phyloP scores from a whole-genome alignment of 352 stramenopile genomes.

The Phytophthora macrochlamydospora region DNA sequence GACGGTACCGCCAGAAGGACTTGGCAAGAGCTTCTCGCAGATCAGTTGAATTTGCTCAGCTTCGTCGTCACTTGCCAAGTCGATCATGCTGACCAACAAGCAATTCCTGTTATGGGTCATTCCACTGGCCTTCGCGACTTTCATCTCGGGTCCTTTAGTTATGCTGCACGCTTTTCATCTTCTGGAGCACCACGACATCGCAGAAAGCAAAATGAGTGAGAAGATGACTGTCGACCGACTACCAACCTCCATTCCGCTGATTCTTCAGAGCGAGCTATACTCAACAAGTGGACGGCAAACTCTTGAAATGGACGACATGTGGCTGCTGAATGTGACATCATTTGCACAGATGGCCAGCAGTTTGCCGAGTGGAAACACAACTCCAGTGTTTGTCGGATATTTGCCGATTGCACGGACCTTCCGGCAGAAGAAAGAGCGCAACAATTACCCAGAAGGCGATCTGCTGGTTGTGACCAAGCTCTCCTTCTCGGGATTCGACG shows the following conservation, averaged over 20 bases:
- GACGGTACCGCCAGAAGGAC: no score
- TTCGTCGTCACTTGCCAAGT: not conserved
- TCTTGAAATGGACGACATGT: slow-evolving; percentile 17
- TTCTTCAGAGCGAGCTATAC: slow-evolving; percentile 22
- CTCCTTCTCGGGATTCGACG: slow-evolving; percentile 20
- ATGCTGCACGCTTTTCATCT: slow-evolving; percentile 20
- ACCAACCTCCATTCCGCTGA: slow-evolving; percentile 17
- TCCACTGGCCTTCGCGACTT: slow-evolving; percentile 11
- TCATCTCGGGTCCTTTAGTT: slow-evolving; percentile 13
- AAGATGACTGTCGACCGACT: slow-evolving; percentile 1
- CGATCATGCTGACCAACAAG: slow-evolving; percentile 19
- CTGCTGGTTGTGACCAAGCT: slow-evolving; percentile 22
- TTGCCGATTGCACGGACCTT: slow-evolving; percentile 20
- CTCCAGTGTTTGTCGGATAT: slow-evolving; percentile 20
- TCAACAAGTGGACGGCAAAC: slow-evolving; percentile 18
- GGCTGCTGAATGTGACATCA: slow-evolving; percentile 22
- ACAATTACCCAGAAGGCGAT: slow-evolving; percentile 15
- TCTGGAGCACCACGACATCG: not conserved
- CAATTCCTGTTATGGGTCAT: slow-evolving; percentile 25
- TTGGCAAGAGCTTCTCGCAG: not conserved
- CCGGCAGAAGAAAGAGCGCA: slow-evolving; percentile 15
- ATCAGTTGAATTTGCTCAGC: not conserved
- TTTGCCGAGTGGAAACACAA: not conserved
- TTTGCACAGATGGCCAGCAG: slow-evolving; percentile 10
- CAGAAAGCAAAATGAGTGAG: not conserved